Evolutionary conservation across 352 stramenopile genomes (phyloP), one percentile per base, ranked within the genome.

Genomic region (Pythium dissimile): DNA sequence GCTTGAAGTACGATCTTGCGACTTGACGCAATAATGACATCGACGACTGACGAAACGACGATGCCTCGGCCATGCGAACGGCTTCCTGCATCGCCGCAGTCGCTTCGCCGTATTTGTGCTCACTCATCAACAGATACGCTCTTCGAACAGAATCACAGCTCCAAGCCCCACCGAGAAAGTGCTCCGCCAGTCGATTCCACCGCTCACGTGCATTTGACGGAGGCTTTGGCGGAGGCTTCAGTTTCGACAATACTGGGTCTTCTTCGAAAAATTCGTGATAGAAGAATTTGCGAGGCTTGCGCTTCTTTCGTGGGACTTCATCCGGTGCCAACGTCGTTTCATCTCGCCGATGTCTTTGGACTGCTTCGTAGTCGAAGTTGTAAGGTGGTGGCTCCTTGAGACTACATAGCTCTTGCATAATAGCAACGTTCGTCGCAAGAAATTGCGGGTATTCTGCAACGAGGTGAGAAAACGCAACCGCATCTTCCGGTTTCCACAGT

Each of bases 251-350:
- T 18, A 86, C 74, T 0, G 68, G 67, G 35, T 88, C 76, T 16
- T 83, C 68, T 56, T 88, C 74, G 46, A 84, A 86, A 50, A 84
- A 88, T 45, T 88, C 76, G 42, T 88, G 78, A 48, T 86, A 88
- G 57, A 88, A 88, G 50, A 88, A 88, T 38, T 69, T 68, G 6
- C 72, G 72, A 8, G 59, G 64, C 26, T 74, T 79, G 4, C 72
- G 63, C 34, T 78, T 82, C 46, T 74, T 81, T 2, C 28, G 53
- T 5, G 70, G 74, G 0, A 86, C 63, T 6, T 64, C 62, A 0
- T 80, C 66, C 20, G 74, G 42, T 7, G 54, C 45, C 24, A 88
- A 35, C 2, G 39, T 61, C 9, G 60, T 26, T 52, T 88, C 78
- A 1, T 43, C 50, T 23, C 26, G 20, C 8, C 66, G 59, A 55